A percentile compares a stretch with the other conserved stretches of the same genome.
phyloP scores from a whole-genome alignment of 164 flowering plant species.

The Cinnamomum micranthum region DNA sequence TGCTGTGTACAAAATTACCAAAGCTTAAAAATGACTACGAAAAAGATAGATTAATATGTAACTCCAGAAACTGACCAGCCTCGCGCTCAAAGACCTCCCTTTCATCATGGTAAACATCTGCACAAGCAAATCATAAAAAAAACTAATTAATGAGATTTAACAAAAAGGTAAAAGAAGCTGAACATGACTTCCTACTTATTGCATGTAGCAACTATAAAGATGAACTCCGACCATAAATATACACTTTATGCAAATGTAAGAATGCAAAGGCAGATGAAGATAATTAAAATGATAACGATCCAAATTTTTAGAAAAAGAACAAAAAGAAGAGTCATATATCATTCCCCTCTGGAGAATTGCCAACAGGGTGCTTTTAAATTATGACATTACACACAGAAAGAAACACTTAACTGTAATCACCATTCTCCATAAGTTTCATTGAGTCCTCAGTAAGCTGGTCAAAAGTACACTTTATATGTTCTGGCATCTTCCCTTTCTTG shows the following conservation, averaged over 20 bases:
- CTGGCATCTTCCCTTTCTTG: conserved; percentile 78
- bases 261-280: background rate
- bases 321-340: background rate
- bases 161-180: background rate
- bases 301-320: no score
- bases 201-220: background rate
- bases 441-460: conserved; percentile 97
- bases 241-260: no score
- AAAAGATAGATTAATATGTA: background rate
- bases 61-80: conserved; percentile 52
- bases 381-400: no score
- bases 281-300: no score
- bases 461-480: conserved; percentile 67
- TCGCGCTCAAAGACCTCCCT: conserved; percentile 77
- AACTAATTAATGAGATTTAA: background rate
- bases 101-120: conserved; percentile 88
- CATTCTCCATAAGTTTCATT: conserved; percentile 83
- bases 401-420: conserved; percentile 72
- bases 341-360: background rate
- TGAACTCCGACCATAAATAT: background rate
- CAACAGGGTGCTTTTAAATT: background rate
- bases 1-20: background rate
- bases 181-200: background rate
- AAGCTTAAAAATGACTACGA: background rate
- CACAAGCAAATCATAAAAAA: background rate